Percentiles rank a stretch among this genome's conserved stretches.
phyloP scores from a whole-genome alignment of 768 basidiomycete genomes.

The Serpula lacrymans region DNA sequence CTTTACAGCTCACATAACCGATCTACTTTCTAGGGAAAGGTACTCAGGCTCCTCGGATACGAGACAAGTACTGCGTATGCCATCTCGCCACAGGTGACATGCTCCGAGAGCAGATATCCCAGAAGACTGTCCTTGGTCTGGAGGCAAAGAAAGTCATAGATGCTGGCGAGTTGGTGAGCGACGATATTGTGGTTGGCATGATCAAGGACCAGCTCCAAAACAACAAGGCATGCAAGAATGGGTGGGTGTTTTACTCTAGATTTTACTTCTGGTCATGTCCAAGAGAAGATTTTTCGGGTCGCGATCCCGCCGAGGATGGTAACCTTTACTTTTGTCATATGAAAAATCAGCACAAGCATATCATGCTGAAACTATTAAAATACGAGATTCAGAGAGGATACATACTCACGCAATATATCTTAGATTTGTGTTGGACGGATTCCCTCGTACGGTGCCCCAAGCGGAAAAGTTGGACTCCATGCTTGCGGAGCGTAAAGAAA shows the following conservation, averaged over 20 bases:
- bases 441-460: slow-evolving; percentile 95
- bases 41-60: slow-evolving; percentile 93
- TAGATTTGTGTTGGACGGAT: slow-evolving; percentile 99
- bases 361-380: no score
- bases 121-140: slow-evolving; percentile 84
- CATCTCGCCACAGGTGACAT: slow-evolving; percentile 99
- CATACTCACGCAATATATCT: no score
- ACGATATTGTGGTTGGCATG: slow-evolving; percentile 98
- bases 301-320: no score
- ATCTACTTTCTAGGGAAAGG: slow-evolving; percentile 84
- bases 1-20: slow-evolving; percentile 1
- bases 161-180: slow-evolving; percentile 88
- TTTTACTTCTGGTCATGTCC: background rate
- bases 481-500: slow-evolving; percentile 79
- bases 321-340: no score
- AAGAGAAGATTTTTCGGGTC: no score
- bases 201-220: slow-evolving; percentile 93
- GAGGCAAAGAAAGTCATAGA: slow-evolving; percentile 99
- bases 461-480: slow-evolving; percentile 94
- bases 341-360: no score
- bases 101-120: slow-evolving; percentile 88
- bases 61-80: slow-evolving; percentile 92
- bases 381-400: no score
- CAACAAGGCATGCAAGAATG: slow-evolving; percentile 91
- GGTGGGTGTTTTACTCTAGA: slow-evolving; percentile 56